phyloP scores from a whole-genome alignment of 2,329 filamentous ascomycete genomes.

The Tolypocladium endophyticum region DNA sequence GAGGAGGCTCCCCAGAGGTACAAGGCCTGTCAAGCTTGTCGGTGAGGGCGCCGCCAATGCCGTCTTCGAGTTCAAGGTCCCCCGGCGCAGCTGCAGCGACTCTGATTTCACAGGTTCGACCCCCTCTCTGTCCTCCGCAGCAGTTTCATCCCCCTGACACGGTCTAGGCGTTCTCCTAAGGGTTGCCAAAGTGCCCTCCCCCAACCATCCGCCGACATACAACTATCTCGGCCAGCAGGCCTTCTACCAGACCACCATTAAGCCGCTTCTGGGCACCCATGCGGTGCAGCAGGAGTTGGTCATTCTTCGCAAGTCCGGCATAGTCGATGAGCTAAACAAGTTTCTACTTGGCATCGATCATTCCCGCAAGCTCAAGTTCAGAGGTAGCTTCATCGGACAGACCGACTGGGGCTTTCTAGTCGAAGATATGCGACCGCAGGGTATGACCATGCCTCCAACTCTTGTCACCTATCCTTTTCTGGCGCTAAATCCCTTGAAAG shows the following conservation, averaged over 20 bases:
- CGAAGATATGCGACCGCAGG: conserved; percentile 52
- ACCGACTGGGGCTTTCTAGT: conserved; percentile 59
- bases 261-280: conserved; percentile 21
- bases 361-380: conserved; percentile 32
- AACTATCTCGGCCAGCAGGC: conserved; percentile 27
- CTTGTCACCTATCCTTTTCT: neutral
- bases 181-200: conserved; percentile 25
- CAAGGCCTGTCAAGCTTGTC: conserved; percentile 29
- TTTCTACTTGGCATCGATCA: conserved; percentile 39
- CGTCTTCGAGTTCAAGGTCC: conserved; percentile 51
- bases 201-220: conserved; percentile 19
- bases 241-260: conserved; percentile 23
- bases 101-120: conserved; percentile 23
- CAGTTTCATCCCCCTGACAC: neutral
- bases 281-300: conserved; percentile 27
- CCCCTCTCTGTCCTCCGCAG: conserved; percentile 2
- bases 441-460: conserved; percentile 10
- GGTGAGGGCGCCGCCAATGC: conserved; percentile 70
- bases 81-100: conserved; percentile 18
- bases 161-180: conserved; percentile 23
- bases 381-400: conserved; percentile 38
- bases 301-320: conserved; percentile 21
- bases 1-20: conserved; percentile 22
- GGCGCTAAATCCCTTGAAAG: conserved; percentile 9
- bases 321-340: conserved; percentile 37